Percentiles rank a stretch among this genome's conserved stretches.
phyloP scores from a whole-genome alignment of 768 basidiomycete species.

The Pulveroboletus ravenelii region DNA sequence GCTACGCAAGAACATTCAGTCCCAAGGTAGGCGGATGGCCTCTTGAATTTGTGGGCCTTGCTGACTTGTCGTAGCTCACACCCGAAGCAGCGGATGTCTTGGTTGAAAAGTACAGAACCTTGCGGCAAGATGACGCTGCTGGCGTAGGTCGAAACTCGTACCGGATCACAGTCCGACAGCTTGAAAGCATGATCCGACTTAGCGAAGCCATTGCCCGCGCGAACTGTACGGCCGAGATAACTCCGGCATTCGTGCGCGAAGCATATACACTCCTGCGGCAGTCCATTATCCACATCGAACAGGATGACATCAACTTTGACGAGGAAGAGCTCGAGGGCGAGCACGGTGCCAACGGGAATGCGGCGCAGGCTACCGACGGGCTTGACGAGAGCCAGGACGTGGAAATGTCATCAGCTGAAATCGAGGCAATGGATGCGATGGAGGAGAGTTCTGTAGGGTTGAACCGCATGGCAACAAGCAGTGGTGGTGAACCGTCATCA shows the following conservation, averaged over 20 bases:
- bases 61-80: constrained; percentile 59
- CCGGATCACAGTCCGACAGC: constrained; percentile 94
- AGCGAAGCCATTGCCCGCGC: constrained; percentile 97
- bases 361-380: constrained; percentile 32
- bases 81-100: constrained; percentile 88
- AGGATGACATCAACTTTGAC: constrained; percentile 97
- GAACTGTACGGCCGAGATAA: constrained; percentile 96
- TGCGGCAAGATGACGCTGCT: constrained; percentile 88
- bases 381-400: constrained; percentile 54
- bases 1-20: constrained; percentile 95
- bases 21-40: constrained; percentile 63
- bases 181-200: constrained; percentile 97
- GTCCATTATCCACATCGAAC: constrained; percentile 98
- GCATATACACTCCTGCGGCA: constrained; percentile 91
- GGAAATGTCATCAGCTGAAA: constrained; percentile 60
- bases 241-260: constrained; percentile 90
- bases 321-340: constrained; percentile 74
- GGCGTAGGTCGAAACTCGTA: constrained; percentile 90
- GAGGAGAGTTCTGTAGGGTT: constrained; percentile 44
- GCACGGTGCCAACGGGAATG: constrained; percentile 36
- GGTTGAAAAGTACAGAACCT: constrained; percentile 89
- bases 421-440: constrained; percentile 48
- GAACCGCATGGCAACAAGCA: constrained; percentile 35
- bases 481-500: constrained; percentile 30
- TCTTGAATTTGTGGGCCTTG: not conserved